A percentile compares a stretch with the other conserved stretches of the same genome.
These are phyloP conservation scores for Aureobasidium zeae DNA, from an alignment of 2,329 filamentous ascomycete genomes.

Conservation along the genomic window DNA sequence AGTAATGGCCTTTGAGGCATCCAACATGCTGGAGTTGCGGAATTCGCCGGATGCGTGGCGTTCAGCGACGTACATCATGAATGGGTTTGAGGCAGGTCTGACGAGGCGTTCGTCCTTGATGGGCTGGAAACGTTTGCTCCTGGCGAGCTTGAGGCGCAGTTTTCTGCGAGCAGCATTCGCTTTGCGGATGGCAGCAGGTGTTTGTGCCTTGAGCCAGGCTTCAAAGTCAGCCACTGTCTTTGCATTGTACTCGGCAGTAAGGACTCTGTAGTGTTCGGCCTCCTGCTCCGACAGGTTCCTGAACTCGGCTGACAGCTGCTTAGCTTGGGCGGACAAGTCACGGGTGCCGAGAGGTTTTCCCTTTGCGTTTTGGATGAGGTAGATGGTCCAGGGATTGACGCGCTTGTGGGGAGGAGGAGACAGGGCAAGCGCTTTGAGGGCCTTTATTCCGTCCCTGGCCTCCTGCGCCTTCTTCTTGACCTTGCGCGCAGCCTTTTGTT, in stretches of 20 bases:
- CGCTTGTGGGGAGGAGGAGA: neutral
- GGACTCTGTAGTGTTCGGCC: conserved; percentile 45
- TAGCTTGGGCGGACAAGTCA: conserved; percentile 18
- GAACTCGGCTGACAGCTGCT: conserved; percentile 25
- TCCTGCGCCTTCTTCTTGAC: conserved; percentile 26
- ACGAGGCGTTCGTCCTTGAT: conserved; percentile 44
- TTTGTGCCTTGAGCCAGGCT: conserved; percentile 47
- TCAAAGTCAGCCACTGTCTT: conserved; percentile 38
- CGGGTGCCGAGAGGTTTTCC: neutral
- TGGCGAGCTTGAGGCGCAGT: conserved; percentile 23
- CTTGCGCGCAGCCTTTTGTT: conserved; percentile 19
- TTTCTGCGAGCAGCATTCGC: conserved; percentile 49
- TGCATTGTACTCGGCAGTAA: conserved; percentile 39
- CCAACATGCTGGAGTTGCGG: conserved; percentile 34
- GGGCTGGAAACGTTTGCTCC: conserved; percentile 17
- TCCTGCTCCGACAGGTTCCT: conserved; percentile 35
- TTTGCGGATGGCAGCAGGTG: conserved; percentile 46
- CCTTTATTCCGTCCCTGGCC: conserved; percentile 25
- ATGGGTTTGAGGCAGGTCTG: conserved; percentile 36
- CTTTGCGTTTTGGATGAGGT: conserved; percentile 23
- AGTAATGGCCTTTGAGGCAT: conserved; percentile 34
- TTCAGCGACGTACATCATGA: conserved; percentile 37
- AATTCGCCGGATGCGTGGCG: conserved; percentile 42
- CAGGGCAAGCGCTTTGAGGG: conserved; percentile 33
- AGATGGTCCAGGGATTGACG: conserved; percentile 24